Evolutionary conservation across 441 rosid genomes (phyloP).

Genomic region (Arabidopsis hybrid): DNA sequence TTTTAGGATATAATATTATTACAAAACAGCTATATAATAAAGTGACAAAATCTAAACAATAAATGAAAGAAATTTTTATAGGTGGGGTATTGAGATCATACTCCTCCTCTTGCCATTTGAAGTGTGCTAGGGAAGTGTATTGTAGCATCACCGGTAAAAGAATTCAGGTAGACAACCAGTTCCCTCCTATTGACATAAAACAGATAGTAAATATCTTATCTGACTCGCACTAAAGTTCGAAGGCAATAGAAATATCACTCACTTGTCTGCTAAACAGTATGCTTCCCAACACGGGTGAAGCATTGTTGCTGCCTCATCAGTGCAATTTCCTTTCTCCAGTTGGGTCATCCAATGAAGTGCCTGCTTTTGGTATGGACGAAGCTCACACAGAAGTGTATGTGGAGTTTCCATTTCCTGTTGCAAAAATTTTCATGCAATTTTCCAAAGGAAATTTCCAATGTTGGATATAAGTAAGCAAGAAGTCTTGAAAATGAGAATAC

Average conservation of each 20-base stretch:
- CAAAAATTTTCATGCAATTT: conserved; percentile 39
- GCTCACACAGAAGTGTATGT: conserved; percentile 76
- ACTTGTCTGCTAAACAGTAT: conserved; percentile 82
- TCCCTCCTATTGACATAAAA: conserved; percentile 67
- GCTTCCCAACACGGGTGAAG: conserved; percentile 99
- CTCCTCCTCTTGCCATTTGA: conserved; percentile 96
- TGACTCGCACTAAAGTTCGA: conserved; percentile 22
- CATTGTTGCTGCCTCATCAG: conserved; percentile 79
- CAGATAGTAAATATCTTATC: conserved; percentile 34
- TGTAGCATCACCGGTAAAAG: conserved; percentile 92
- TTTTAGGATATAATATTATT: conserved; percentile 39
- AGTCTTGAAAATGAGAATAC: conserved; percentile 48
- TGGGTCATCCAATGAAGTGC: conserved; percentile 95
- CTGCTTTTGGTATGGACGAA: conserved; percentile 98
- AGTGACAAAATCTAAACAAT: conserved; percentile 12
- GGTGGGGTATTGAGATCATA: conserved; percentile 48
- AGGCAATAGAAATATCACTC: conserved; percentile 30
- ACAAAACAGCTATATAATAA: conserved; percentile 31
- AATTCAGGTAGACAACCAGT: conserved; percentile 83
- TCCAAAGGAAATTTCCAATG: conserved; percentile 17
- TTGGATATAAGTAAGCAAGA: conserved; percentile 19
- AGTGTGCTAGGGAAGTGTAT: conserved; percentile 90
- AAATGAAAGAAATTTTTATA: conserved; percentile 17
- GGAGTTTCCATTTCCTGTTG: conserved; percentile 95
- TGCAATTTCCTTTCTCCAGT: conserved; percentile 74